Evolutionary conservation across 805 yeast genomes (phyloP).

Genomic region (Starmerella sp.): DNA sequence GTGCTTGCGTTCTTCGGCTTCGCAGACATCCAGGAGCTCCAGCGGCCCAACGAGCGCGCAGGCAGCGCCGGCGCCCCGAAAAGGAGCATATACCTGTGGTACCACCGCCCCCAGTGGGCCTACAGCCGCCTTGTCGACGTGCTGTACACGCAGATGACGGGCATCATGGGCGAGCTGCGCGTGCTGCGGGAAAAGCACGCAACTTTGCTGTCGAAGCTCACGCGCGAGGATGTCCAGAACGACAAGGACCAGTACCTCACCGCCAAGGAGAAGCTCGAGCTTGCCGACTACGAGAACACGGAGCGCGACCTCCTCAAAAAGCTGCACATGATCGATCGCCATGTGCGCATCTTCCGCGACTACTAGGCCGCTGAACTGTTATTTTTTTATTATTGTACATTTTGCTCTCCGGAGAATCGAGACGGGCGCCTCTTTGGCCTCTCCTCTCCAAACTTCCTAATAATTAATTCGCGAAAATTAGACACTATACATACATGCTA

Average conservation of each 20-base stretch:
- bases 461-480: neutral
- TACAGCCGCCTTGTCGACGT: slow-evolving; percentile 39
- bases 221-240: slow-evolving; percentile 83
- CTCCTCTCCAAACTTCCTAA: neutral
- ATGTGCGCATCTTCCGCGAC: slow-evolving; percentile 32
- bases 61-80: slow-evolving; percentile 29
- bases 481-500: neutral
- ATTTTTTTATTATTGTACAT: neutral
- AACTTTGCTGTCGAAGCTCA: slow-evolving; percentile 64
- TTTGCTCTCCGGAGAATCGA: neutral
- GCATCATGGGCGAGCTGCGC: slow-evolving; percentile 28
- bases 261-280: slow-evolving; percentile 62
- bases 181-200: slow-evolving; percentile 45
- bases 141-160: slow-evolving; percentile 40
- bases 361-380: slow-evolving; percentile 20
- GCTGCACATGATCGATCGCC: slow-evolving; percentile 28
- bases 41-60: slow-evolving; percentile 83
- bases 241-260: slow-evolving; percentile 63
- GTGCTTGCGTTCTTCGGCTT: slow-evolving; percentile 57
- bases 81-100: slow-evolving; percentile 72
- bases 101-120: slow-evolving; percentile 48
- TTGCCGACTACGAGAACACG: slow-evolving; percentile 38
- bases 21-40: slow-evolving; percentile 85
- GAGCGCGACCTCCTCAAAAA: slow-evolving; percentile 30
- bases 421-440: neutral